A percentile compares a stretch with the other conserved stretches of the same genome.
phyloP scores from a whole-genome alignment of 192 early-diverging fungal genomes.

The Coemansia sp. region DNA sequence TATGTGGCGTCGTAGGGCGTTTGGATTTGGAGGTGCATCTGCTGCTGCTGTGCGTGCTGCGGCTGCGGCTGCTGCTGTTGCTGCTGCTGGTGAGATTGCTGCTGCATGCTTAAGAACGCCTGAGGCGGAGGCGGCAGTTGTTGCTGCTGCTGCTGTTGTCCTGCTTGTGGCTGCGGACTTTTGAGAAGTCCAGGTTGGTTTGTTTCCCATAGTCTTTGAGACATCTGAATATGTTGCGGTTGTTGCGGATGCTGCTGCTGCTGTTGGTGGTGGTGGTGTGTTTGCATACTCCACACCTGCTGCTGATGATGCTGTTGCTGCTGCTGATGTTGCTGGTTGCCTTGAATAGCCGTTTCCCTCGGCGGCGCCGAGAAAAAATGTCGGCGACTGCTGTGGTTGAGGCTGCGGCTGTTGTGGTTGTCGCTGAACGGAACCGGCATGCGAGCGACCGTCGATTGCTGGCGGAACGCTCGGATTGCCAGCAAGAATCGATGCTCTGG shows the following conservation, averaged over 20 bases:
- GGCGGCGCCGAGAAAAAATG: slow-evolving; percentile 56
- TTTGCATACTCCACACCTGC: slow-evolving; percentile 16
- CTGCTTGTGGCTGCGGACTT: slow-evolving; percentile 8
- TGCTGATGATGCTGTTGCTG: slow-evolving; percentile 19
- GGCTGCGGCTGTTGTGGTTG: slow-evolving; percentile 34
- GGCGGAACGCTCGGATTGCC: slow-evolving; percentile 20
- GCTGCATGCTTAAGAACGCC: slow-evolving; percentile 35
- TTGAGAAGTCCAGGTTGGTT: slow-evolving; percentile 5
- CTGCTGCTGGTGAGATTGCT: slow-evolving; percentile 14
- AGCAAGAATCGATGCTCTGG: slow-evolving; percentile 18
- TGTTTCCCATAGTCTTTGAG: slow-evolving; percentile 28
- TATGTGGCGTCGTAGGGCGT: slow-evolving; percentile 34
- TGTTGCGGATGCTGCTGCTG: slow-evolving; percentile 18
- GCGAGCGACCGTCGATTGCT: slow-evolving; percentile 30
- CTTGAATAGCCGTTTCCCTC: slow-evolving; percentile 57
- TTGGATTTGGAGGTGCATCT: slow-evolving; percentile 38
- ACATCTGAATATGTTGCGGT: slow-evolving; percentile 24
- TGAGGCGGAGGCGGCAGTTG: slow-evolving; percentile 22
- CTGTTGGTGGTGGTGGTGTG: slow-evolving; percentile 24
- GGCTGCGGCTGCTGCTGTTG: slow-evolving; percentile 22
- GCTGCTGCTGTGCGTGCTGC: slow-evolving; percentile 25
- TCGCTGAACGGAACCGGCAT: slow-evolving; percentile 22
- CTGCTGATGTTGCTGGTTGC: slow-evolving; percentile 36
- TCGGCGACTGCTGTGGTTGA: slow-evolving; percentile 50
- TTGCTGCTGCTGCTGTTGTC: slow-evolving; percentile 27